A percentile compares a stretch with the other conserved stretches of the same genome.
Conservation (phyloP, 192 early-diverging fungal genomes). For the Rhizophagus sp. region DNA sequence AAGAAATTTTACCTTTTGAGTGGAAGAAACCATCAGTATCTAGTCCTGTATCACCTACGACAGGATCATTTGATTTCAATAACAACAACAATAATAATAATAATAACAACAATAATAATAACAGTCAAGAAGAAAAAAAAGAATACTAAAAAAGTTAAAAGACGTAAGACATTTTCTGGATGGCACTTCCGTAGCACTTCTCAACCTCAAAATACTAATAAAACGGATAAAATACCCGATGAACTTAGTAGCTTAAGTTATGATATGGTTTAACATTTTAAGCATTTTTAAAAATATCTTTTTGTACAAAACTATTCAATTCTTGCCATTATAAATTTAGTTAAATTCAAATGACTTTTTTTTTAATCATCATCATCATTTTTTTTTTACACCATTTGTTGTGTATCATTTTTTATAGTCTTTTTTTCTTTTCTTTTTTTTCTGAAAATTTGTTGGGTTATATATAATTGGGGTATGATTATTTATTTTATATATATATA, state of each 20-base stretch:
- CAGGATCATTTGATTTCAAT: background rate
- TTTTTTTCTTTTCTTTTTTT: background rate
- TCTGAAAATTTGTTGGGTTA: background rate
- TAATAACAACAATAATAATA: background rate
- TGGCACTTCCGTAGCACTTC: background rate
- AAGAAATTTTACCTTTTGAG: conserved; percentile 20
- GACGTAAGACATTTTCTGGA: conserved; percentile 20
- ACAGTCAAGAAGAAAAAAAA: background rate
- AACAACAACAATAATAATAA: background rate
- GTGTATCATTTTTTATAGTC: background rate
- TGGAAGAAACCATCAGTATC: conserved; percentile 2
- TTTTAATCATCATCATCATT: too few relatives aligned
- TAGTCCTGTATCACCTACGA: background rate
- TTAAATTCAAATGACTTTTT: too few relatives aligned
- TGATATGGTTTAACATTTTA: too few relatives aligned
- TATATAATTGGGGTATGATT: background rate
- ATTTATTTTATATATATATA: background rate
- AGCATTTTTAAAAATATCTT: background rate
- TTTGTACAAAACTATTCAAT: background rate
- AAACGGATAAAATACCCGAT: background rate
- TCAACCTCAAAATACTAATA: background rate
- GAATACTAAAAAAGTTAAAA: conserved; percentile 12
- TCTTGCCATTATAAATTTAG: background rate
- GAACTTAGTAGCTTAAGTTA: conserved; percentile 9
- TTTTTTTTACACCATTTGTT: background rate